phyloP scores from a whole-genome alignment of 768 basidiomycete genomes.

The Leccinellum luteum region DNA sequence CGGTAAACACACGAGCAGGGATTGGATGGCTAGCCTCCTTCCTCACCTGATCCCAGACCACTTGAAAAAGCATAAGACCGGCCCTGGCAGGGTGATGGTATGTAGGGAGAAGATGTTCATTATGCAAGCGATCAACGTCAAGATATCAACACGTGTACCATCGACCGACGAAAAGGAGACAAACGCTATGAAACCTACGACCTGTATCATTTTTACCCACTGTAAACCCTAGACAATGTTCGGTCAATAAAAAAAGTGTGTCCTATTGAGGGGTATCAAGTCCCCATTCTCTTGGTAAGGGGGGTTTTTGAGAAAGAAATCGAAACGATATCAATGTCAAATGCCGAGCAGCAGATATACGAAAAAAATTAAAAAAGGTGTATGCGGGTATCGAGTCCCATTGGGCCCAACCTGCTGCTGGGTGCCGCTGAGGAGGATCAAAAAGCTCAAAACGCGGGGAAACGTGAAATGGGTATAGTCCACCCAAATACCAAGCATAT shows the following conservation, averaged over 20 bases:
- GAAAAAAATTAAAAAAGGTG: background rate
- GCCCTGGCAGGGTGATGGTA: background rate
- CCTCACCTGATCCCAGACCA: background rate
- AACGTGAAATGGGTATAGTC: constrained; percentile 47
- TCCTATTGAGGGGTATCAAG: background rate
- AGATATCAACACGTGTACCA: background rate
- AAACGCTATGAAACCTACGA: too few species aligned
- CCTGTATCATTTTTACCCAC: too few species aligned
- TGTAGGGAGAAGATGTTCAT: background rate
- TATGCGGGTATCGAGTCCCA: background rate
- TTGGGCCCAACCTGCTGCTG: background rate
- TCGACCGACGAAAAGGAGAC: background rate
- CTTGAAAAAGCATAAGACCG: background rate
- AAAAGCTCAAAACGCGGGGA: background rate
- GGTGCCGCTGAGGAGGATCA: background rate
- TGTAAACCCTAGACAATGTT: too few species aligned
- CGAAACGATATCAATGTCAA: background rate
- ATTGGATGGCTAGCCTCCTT: background rate
- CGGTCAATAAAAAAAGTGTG: too few species aligned
- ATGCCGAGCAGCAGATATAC: background rate
- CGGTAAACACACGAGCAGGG: background rate
- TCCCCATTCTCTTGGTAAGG: too few species aligned
- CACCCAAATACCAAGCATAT: constrained; percentile 32
- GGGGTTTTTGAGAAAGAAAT: too few species aligned
- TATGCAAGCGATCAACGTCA: background rate